Evolutionary conservation across 305 asterid species (phyloP), one percentile per base, ranked within the genome.

Genomic region (Fraxinus paxiana): DNA sequence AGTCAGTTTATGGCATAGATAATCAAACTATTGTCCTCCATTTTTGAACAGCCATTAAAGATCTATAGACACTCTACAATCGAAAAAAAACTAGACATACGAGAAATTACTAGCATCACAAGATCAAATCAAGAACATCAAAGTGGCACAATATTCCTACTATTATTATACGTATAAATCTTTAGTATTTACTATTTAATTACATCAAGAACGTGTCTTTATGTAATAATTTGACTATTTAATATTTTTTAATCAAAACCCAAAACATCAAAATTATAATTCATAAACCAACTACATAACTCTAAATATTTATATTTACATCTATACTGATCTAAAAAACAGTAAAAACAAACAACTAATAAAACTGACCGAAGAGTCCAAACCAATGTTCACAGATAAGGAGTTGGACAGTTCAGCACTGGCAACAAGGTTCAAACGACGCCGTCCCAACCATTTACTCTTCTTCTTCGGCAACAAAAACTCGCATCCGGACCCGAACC

Each of bases 331-430:
- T 46, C 56, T 15, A 41, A 15, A 3, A 46, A 46, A 46, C 18
- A 22, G 18, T 63, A 6, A 3, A 63, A 63, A 63, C 72, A 63
- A 22, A 22, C 15, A 22, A 6, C 4, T 24, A 73, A 76, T 0
- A 0, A 12, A 78, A 48, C 26, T 70, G 82, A 94, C 94, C 92
- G 89, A 90, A 84, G 93, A 92, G 88, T 94, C 98, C 83, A 94
- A 86, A 33, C 97, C 98, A 61, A 89, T 90, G 86, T 90, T 88
- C 41, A 88, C 87, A 77, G 96, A 89, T 85, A 92, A 86, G 10
- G 97, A 89, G 86, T 87, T 83, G 82, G 98, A 85, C 37, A 93
- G 90, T 90, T 90, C 89, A 82, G 97, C 92, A 80, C 82, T 46
- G 77, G 87, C 89, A 30, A 88, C 86, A 41, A 89, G 86, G 78